A percentile compares a stretch with the other conserved stretches of the same genome.
Evolutionary conservation across 208 protist species (phyloP).

Genomic region (Phytomonas sp.): DNA sequence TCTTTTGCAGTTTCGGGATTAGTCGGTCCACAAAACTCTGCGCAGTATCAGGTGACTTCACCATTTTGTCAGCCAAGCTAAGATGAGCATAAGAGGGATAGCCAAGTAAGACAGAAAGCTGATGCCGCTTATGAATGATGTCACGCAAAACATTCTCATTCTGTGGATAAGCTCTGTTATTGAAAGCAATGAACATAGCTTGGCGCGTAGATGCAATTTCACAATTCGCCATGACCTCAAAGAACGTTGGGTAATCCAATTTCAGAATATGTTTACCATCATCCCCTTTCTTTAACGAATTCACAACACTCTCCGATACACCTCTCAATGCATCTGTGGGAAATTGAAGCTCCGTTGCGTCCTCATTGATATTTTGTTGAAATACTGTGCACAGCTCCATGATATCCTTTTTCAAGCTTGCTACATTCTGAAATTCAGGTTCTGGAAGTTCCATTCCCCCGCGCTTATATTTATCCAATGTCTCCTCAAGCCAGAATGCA

Average conservation of each 20-base stretch:
- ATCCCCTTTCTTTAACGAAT: slow-evolving; percentile 21
- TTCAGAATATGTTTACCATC: slow-evolving; percentile 34
- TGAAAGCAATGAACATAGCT: slow-evolving; percentile 41
- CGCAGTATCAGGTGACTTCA: slow-evolving; percentile 53
- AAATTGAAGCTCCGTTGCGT: slow-evolving; percentile 48
- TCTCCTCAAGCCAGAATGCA: slow-evolving; percentile 61
- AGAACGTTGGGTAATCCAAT: slow-evolving; percentile 86
- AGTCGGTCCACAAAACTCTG: slow-evolving; percentile 54
- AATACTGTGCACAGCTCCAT: slow-evolving; percentile 53
- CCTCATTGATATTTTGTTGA: slow-evolving; percentile 74
- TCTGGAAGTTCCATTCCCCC: slow-evolving; percentile 68
- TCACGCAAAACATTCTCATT: slow-evolving; percentile 53
- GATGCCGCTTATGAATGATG: slow-evolving; percentile 61
- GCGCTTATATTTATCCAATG: slow-evolving; percentile 49
- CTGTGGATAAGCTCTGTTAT: slow-evolving; percentile 64
- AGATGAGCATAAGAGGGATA: slow-evolving; percentile 69
- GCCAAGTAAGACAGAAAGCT: slow-evolving; percentile 46
- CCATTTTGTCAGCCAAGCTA: slow-evolving; percentile 77
- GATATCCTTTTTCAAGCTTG: slow-evolving; percentile 64
- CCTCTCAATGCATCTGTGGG: slow-evolving; percentile 45
- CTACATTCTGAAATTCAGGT: slow-evolving; percentile 42
- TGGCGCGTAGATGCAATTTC: slow-evolving; percentile 63
- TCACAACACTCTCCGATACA: slow-evolving; percentile 46
- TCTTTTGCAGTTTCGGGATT: slow-evolving; percentile 65
- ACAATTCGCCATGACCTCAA: slow-evolving; percentile 80